phyloP scores from a whole-genome alignment of 2,329 filamentous ascomycete species.

The Blumeria graminis region DNA sequence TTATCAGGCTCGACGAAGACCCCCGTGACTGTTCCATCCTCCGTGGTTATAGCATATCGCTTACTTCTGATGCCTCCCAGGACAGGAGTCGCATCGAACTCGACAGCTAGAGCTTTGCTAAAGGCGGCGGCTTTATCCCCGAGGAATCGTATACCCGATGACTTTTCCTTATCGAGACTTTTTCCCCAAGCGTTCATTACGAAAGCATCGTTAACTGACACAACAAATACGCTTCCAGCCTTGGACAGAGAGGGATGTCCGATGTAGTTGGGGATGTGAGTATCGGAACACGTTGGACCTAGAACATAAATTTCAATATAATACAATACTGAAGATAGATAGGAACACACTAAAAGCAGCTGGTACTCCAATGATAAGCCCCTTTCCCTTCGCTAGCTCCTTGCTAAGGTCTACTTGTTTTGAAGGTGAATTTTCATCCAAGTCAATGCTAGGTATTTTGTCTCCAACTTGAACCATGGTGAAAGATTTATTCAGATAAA shows the following conservation, averaged over 20 bases:
- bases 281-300: constrained; percentile 37
- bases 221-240: constrained; percentile 66
- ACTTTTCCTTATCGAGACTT: constrained; percentile 46
- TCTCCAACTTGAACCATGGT: constrained; percentile 46
- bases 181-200: constrained; percentile 88
- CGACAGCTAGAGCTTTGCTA: constrained; percentile 60
- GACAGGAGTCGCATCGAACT: constrained; percentile 53
- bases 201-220: constrained; percentile 84
- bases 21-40: constrained; percentile 64
- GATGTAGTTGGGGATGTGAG: constrained; percentile 71
- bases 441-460: constrained; percentile 47
- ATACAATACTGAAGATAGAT: neutral
- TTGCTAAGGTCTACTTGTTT: constrained; percentile 66
- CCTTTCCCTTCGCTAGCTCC: constrained; percentile 47
- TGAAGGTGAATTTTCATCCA: constrained; percentile 62
- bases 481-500: neutral
- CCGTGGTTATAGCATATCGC: constrained; percentile 61
- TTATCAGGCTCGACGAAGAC: constrained; percentile 77
- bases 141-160: constrained; percentile 66
- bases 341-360: constrained; percentile 40
- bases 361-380: constrained; percentile 65
- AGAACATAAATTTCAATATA: neutral
- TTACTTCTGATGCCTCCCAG: constrained; percentile 70
- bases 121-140: constrained; percentile 59
- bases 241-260: constrained; percentile 52